Evolutionary conservation across 2,329 filamentous ascomycete species (phyloP), one percentile per base, ranked within the genome.

Genomic region (Colletotrichum spaethianum): DNA sequence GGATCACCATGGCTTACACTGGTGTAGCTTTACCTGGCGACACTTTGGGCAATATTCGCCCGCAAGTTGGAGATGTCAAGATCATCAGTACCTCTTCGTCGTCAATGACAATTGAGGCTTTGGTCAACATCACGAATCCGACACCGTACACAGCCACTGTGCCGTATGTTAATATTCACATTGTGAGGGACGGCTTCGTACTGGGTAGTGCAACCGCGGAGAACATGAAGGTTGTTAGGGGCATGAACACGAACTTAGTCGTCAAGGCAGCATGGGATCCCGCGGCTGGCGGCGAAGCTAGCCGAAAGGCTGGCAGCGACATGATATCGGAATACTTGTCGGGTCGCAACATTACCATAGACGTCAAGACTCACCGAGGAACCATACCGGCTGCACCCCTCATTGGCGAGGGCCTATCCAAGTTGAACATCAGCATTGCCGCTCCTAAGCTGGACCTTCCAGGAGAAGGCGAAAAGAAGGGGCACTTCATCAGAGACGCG

Each of bases 251-350:
- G 1, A 89, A 93, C 74, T 79, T 97, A 3, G 76, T 88, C 2
- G 88, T 96, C 20, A 88, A 88, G 31, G 93, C 92, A 0, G 86
- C 88, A 0, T 98, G 95, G 94, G 90, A 93, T 75, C 95, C 95
- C 0, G 81, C 85, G 4, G 87, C 89, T 71, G 89, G 91, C 46
- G 94, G 93, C 12, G 76, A 86, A n/a, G 79, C 86, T 64, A 93
- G 90, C 2, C 86, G 86, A 53, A 80, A 85, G 36, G 86, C 92
- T 73, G 95, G 93, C 2, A 88, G 90, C 64, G 89, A 95, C 57
- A 84, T 98, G 26, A 82, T 98, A 12, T 97, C 94, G 2, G 91
- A 94, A 76, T 98, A 96, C 78, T 85, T 98, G 14, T 98, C 95
- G 4, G 95, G 95, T 11, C 92, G 89, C 80, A 98, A 98, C 82